These are phyloP conservation scores for Protoeuglena noctilucae DNA, from an alignment of 139 green algal species.

Conservation along the genomic window DNA sequence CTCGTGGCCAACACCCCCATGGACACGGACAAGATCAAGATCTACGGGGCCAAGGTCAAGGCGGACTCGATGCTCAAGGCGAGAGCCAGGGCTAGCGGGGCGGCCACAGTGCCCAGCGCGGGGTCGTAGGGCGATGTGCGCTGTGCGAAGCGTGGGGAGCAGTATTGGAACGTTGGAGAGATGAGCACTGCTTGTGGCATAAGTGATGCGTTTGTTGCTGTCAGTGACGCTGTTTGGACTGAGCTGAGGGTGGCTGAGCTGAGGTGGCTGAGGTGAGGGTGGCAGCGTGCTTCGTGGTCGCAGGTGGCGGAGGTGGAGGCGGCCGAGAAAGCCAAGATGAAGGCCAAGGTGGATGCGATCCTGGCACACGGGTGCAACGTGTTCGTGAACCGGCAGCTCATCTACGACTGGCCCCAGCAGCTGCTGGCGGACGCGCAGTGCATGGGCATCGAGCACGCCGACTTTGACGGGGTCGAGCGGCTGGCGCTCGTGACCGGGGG, in stretches of 20 bases:
- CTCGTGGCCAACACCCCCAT: conserved; percentile 97
- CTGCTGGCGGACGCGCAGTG: conserved; percentile 56
- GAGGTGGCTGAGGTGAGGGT: no score
- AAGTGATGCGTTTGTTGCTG: no score
- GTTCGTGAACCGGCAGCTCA: conserved; percentile 97
- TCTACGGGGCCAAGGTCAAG: conserved; percentile 73
- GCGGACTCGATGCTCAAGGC: conserved; percentile 77
- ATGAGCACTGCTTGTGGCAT: no score
- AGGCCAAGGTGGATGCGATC: conserved; percentile 77
- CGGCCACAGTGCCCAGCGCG: no score
- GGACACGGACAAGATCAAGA: conserved; percentile 99
- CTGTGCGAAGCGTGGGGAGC: no score
- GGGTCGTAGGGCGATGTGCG: no score
- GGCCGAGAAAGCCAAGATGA: conserved; percentile 96
- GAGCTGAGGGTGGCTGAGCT: no score
- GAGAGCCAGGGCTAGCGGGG: no score
- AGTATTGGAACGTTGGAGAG: no score
- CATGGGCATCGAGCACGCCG: conserved; percentile 63
- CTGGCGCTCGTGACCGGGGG: conserved; percentile 86
- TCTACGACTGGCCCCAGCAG: conserved; percentile 99
- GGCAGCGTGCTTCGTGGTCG: no score
- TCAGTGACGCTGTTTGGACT: no score
- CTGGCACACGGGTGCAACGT: conserved; percentile 82
- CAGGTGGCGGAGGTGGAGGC: conserved; percentile 86
- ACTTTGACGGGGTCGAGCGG: conserved; percentile 90